Evolutionary conservation across 2,329 filamentous ascomycete genomes (phyloP), one percentile per base, ranked within the genome.

Genomic region (Penicillium aurantiogriseum): DNA sequence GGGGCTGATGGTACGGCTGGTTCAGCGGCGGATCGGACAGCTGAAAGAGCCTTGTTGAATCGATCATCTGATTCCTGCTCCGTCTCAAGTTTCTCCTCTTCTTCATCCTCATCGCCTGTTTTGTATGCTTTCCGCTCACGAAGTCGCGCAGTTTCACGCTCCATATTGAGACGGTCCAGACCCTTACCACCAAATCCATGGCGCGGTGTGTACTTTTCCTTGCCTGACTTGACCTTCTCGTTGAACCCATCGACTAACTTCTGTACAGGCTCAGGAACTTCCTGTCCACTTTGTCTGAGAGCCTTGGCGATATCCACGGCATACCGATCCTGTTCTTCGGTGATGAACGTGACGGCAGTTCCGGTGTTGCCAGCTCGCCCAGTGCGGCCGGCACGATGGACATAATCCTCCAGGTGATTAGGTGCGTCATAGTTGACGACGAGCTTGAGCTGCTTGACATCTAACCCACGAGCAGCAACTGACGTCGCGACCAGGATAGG

Each of bases 361-460:
- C 94, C 94, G 23, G 87, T 96, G 69, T 97, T 96, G 40, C 94
- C 94, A 45, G 94, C 94, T 71, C 94, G 88, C 11, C 94, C 94
- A 8, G 94, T 97, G 67, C 94, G 90, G 47, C 94, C 94, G 54
- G 90, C 91, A 62, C 94, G 88, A 74, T 97, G 94, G 40, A 97
- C 93, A 69, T 97, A 97, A 71, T 97, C 94, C 76, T 99, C 94
- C 60, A 96, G 77, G 76, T 97, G 92, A 68, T 96, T 96, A 0
- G 92, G 93, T 0, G 89, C 90, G 70, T 97, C 92, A 71, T 91
- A 97, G 76, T 97, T 97, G 77, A 99, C 88, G 9, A 99, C 94
- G 33, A 97, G 83, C 74, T 95, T 97, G 35, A 99, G 82, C 72
- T 96, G 91, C 76, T 97, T 96, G 44, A 99, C 93, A 73, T 99